Evolutionary conservation across 2,329 filamentous ascomycete species (phyloP), one percentile per base, ranked within the genome.

Genomic region (Pseudovirgaria hyperparasitica): DNA sequence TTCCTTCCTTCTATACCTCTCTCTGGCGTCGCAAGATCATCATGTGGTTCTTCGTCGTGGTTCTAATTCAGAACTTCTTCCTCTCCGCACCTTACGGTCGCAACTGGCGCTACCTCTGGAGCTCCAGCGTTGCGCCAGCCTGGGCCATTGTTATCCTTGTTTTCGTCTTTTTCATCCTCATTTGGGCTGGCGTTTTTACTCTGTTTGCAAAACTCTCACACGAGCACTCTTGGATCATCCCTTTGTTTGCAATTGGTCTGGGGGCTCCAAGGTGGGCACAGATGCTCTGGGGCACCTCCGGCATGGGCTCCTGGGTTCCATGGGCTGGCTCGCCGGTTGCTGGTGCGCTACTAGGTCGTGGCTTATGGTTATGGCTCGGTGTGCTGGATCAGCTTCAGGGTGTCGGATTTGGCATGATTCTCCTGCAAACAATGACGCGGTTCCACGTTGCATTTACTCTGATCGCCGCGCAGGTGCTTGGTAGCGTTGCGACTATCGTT

Each of bases 61-160:
- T 77, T 22, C 55, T 76, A 31, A 50, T 77, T 17, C 72, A 77
- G 42, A 78, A 78, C 48, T 76, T 73, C 60, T 78, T 72, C 54
- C 60, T 78, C 16, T 70, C 68, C 14, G 64, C 73, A 1, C 71
- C 69, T 1, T 78, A 76, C 40, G 74, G 74, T 22, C 65, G 74
- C 27, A 77, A 75, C 46, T 79, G 74, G 74, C 55, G 57, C 22
- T 79, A 65, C 53, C 61, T 77, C 12, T 77, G 71, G 64, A 58
- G 56, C 26, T 69, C 66, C 11, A 54, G 65, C 22, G 63, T 70
- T 38, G 66, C 68, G 3, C 58, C 65, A 7, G 46, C 55, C 11
- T 77, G 70, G 67, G 55, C 63, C 19, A 62, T 76, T 22, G 53
- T 65, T 10, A 44, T 75, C 2, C 60, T 78, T 4, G 61, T 74